These are phyloP conservation scores for Colletotrichum godetiae DNA, from an alignment of 2,329 filamentous ascomycete genomes.

Conservation along the genomic window DNA sequence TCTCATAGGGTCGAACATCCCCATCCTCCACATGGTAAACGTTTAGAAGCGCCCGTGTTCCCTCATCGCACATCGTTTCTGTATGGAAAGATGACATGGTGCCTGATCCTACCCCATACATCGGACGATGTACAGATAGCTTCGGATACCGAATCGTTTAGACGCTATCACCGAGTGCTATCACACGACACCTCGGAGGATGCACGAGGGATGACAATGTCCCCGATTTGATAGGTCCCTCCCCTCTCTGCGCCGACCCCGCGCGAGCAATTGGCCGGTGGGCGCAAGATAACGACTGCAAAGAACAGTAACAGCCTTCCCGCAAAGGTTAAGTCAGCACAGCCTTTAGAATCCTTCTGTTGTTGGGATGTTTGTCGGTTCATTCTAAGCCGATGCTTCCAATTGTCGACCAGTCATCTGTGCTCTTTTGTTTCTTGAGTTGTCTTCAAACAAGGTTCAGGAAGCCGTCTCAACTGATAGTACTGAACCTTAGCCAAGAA, in stretches of 20 bases:
- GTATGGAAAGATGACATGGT: not conserved
- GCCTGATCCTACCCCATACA: not conserved
- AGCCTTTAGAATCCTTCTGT: not conserved
- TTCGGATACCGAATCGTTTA: not conserved
- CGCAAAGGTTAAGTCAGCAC: not conserved
- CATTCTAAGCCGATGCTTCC: not conserved
- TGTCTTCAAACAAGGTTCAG: not conserved
- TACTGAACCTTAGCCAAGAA: not conserved
- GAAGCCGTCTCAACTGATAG: slow-evolving; percentile 10
- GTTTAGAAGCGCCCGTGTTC: not conserved
- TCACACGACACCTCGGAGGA: slow-evolving; percentile 6
- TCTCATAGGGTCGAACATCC: too few species aligned
- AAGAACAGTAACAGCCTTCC: not conserved
- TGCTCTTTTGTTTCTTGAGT: not conserved
- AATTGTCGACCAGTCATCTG: not conserved
- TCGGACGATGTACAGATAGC: slow-evolving; percentile 4
- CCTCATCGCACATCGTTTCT: too few species aligned
- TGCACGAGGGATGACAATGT: slow-evolving; percentile 15
- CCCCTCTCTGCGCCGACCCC: slow-evolving; percentile 2
- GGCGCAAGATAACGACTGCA: not conserved
- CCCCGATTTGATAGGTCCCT: slow-evolving; percentile 13
- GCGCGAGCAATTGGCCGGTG: not conserved
- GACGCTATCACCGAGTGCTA: not conserved
- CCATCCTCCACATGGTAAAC: too few species aligned
- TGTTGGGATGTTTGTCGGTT: not conserved